A percentile compares a stretch with the other conserved stretches of the same genome.
These are phyloP conservation scores for Podaxis carcinomalis DNA, from an alignment of 768 basidiomycete species.

Conservation along the genomic window DNA sequence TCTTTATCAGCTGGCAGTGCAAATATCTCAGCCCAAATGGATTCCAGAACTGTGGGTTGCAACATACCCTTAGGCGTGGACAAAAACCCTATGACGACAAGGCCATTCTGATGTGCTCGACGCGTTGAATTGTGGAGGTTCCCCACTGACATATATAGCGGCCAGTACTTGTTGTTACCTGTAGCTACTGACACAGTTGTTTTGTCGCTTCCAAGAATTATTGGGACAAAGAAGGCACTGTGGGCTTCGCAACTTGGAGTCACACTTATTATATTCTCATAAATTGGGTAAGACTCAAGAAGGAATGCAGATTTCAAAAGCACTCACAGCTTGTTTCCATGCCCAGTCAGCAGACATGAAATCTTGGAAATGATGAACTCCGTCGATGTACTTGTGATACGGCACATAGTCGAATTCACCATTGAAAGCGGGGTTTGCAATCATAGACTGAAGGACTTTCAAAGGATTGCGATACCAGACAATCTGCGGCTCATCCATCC, in stretches of 20 bases:
- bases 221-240: constrained; percentile 17
- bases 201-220: constrained; percentile 30
- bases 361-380: constrained; percentile 23
- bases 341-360: constrained; percentile 14
- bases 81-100: constrained; percentile 24
- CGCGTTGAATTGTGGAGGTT: constrained; percentile 27
- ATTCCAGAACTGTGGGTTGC: neutral
- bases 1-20: too few species aligned
- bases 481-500: too few species aligned
- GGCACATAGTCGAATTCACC: constrained; percentile 32
- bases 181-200: constrained; percentile 33
- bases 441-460: too few species aligned
- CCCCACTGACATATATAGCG: constrained; percentile 28
- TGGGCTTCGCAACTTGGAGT: constrained; percentile 17
- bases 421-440: too few species aligned
- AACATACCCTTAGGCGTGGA: constrained; percentile 19
- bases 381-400: constrained; percentile 19
- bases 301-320: neutral
- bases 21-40: too few species aligned
- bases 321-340: constrained; percentile 35
- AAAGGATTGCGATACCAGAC: too few species aligned
- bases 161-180: constrained; percentile 32
- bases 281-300: neutral
- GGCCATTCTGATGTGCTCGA: constrained; percentile 25
- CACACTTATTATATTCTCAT: constrained; percentile 21